Percentiles rank a stretch among this genome's conserved stretches.
phyloP scores from a whole-genome alignment of 306 rosid genomes.

The Cucurbita moschata region DNA sequence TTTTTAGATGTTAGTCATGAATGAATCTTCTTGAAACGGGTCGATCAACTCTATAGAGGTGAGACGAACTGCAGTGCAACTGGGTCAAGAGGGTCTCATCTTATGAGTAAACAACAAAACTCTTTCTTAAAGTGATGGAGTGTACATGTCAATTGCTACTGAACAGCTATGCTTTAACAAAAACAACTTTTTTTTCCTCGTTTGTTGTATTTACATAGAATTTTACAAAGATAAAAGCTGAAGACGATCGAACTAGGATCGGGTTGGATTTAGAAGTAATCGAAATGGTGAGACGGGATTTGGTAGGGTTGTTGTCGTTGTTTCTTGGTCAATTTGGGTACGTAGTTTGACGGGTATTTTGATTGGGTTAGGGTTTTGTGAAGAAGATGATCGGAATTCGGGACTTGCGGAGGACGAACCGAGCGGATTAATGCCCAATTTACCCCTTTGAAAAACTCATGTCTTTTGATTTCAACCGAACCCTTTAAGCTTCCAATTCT shows the following conservation, averaged over 20 bases:
- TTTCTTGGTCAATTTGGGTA: slow-evolving; percentile 61
- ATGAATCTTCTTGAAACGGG: too few relatives aligned
- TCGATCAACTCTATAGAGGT: too few relatives aligned
- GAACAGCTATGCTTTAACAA: too few relatives aligned
- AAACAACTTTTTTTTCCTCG: too few relatives aligned
- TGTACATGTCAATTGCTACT: too few relatives aligned
- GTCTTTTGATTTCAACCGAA: slow-evolving; percentile 82
- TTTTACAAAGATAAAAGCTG: not conserved
- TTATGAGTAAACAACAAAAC: not conserved
- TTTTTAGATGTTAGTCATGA: too few relatives aligned
- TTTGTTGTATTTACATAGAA: not conserved
- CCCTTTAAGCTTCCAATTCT: slow-evolving; percentile 79
- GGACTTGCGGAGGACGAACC: slow-evolving; percentile 71
- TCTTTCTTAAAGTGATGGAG: not conserved
- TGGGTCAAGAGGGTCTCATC: too few relatives aligned
- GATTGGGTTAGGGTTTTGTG: not conserved
- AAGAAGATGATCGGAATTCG: slow-evolving; percentile 21
- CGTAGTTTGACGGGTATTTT: slow-evolving; percentile 15
- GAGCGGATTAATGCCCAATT: slow-evolving; percentile 92
- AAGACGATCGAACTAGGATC: not conserved
- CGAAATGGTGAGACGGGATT: slow-evolving; percentile 45
- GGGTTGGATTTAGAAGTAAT: slow-evolving; percentile 36
- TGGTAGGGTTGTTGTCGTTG: slow-evolving; percentile 72
- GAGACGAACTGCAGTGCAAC: too few relatives aligned
- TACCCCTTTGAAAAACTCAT: slow-evolving; percentile 75